Percentiles rank a stretch among this genome's conserved stretches.
Conservation (phyloP, 2,329 filamentous ascomycete genomes). For the Onygenales sp. region DNA sequence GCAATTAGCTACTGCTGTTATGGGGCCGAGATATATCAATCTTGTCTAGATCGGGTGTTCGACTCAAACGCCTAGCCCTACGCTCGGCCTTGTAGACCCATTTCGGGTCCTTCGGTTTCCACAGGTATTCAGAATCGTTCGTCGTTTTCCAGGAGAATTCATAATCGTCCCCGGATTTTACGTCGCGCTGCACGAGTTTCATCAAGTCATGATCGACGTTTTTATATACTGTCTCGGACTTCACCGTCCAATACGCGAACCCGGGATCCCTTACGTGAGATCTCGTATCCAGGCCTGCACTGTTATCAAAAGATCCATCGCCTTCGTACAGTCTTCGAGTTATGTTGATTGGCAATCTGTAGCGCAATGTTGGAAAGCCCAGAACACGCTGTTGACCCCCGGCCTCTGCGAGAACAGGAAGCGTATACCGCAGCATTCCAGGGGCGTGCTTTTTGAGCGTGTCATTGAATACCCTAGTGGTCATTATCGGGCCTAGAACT, state of each 20-base stretch:
- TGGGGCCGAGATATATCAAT: too few species aligned
- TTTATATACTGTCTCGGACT: conserved; percentile 34
- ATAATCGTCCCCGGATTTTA: too few species aligned
- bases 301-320: not conserved
- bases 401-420: conserved; percentile 26
- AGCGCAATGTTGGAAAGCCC: conserved; percentile 8
- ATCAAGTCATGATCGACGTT: conserved; percentile 21
- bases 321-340: conserved; percentile 17
- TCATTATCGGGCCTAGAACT: not conserved
- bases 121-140: not conserved
- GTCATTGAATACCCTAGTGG: conserved; percentile 8
- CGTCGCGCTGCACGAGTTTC: not conserved
- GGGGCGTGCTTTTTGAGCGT: conserved; percentile 23
- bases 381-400: conserved; percentile 5
- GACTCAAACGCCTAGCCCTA: too few species aligned
- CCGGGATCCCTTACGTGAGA: not conserved
- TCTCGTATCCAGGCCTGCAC: too few species aligned
- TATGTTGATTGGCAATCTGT: conserved; percentile 16
- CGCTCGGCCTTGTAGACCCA: too few species aligned
- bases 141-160: not conserved
- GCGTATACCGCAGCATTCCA: conserved; percentile 29
- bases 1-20: too few species aligned
- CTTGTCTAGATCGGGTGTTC: too few species aligned
- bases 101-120: not conserved
- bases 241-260: conserved; percentile 15